Percentiles rank a stretch among this genome's conserved stretches.
These are phyloP conservation scores for Sporisorium reilianum DNA, from an alignment of 1,284 basidiomycete genomes.

Conservation along the genomic window DNA sequence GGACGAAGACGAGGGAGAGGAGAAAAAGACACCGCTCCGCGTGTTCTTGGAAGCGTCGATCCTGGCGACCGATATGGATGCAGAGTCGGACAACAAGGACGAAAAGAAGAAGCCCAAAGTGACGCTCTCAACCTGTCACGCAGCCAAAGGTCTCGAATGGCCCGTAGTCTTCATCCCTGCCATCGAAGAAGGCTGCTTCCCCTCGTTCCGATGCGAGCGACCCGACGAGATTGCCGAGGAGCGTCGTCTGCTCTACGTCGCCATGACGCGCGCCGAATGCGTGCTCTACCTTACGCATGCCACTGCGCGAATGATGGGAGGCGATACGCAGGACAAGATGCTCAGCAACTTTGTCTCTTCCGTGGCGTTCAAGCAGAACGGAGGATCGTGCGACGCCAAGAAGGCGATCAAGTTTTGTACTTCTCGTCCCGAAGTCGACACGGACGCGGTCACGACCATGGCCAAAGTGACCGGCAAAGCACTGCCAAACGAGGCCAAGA, in stretches of 20 bases:
- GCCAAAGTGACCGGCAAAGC: constrained; percentile 29
- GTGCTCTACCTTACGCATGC: constrained; percentile 77
- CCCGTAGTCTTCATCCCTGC: constrained; percentile 80
- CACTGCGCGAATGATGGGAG: constrained; percentile 45
- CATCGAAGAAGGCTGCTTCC: constrained; percentile 81
- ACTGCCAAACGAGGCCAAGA: constrained; percentile 10
- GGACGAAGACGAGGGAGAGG: constrained; percentile 44
- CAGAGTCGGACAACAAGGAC: constrained; percentile 70
- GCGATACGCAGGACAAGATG: constrained; percentile 42
- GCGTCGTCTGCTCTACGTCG: constrained; percentile 86
- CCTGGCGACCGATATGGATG: constrained; percentile 83
- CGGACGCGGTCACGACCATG: constrained; percentile 17
- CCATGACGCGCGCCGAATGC: constrained; percentile 86
- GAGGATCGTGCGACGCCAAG: constrained; percentile 21
- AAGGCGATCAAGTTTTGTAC: constrained; percentile 37
- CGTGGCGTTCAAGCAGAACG: constrained; percentile 26
- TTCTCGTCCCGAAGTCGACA: constrained; percentile 27
- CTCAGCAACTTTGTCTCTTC: constrained; percentile 50
- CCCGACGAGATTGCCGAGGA: constrained; percentile 83
- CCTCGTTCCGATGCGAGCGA: constrained; percentile 77
- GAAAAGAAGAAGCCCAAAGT: constrained; percentile 76
- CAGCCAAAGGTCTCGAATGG: constrained; percentile 93
- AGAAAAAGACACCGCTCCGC: constrained; percentile 74
- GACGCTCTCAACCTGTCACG: constrained; percentile 87
- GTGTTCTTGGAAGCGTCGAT: constrained; percentile 85